Percentiles rank a stretch among this genome's conserved stretches.
Evolutionary conservation across 805 yeast genomes (phyloP).

Genomic region (Nakazawaea siamensis): DNA sequence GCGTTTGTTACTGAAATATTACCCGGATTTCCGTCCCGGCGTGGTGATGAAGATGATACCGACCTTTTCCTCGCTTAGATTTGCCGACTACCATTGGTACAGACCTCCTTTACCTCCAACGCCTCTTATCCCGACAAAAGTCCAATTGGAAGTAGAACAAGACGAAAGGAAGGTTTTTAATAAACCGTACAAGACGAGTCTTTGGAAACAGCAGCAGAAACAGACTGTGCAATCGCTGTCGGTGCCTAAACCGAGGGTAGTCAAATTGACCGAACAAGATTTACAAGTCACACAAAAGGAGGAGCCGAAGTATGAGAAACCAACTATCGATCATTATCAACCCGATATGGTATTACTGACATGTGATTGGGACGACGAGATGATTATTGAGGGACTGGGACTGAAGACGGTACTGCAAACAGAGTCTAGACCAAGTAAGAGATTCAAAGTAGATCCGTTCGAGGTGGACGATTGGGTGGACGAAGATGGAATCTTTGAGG

Average conservation of each 20-base stretch:
- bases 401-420: not conserved
- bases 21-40: conserved; percentile 53
- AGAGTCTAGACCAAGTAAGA: conserved; percentile 13
- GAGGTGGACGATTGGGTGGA: conserved; percentile 38
- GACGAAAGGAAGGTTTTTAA: conserved; percentile 49
- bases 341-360: conserved; percentile 59
- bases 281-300: conserved; percentile 15
- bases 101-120: conserved; percentile 34
- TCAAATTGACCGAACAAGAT: conserved; percentile 21
- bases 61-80: conserved; percentile 52
- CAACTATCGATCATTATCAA: conserved; percentile 30
- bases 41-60: conserved; percentile 56
- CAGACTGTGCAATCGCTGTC: not conserved
- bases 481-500: conserved; percentile 71
- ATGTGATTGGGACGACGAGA: conserved; percentile 72
- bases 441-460: conserved; percentile 21
- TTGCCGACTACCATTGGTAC: conserved; percentile 44
- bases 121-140: conserved; percentile 51
- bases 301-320: conserved; percentile 13
- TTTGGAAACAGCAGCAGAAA: conserved; percentile 7
- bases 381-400: conserved; percentile 30
- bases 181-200: conserved; percentile 11
- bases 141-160: conserved; percentile 52
- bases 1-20: conserved; percentile 36
- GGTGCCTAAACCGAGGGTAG: conserved; percentile 14